These are phyloP conservation scores for Suillus ampliporus DNA, from an alignment of 768 basidiomycete genomes.

Conservation along the genomic window DNA sequence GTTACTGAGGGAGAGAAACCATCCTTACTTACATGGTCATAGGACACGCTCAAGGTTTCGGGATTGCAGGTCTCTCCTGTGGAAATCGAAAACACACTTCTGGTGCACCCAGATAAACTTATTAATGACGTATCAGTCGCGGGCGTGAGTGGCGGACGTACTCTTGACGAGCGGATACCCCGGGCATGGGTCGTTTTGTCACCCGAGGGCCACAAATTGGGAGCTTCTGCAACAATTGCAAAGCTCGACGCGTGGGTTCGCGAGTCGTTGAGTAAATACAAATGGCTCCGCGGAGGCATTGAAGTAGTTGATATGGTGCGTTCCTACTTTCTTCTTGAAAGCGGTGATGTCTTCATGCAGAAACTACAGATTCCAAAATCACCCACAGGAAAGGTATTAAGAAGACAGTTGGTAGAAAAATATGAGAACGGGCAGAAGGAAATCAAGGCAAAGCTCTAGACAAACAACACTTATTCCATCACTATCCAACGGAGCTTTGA, in stretches of 20 bases:
- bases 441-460: conserved; percentile 32
- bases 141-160: conserved; percentile 74
- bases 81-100: conserved; percentile 74
- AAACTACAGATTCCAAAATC: conserved; percentile 68
- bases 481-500: not conserved
- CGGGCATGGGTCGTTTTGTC: conserved; percentile 82
- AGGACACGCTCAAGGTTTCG: conserved; percentile 84
- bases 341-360: conserved; percentile 4
- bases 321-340: conserved; percentile 10
- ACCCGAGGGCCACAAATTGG: conserved; percentile 53
- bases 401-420: conserved; percentile 62
- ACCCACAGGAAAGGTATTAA: conserved; percentile 74
- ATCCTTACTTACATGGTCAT: not conserved
- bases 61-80: conserved; percentile 82
- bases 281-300: conserved; percentile 78
- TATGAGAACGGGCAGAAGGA: conserved; percentile 46
- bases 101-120: conserved; percentile 63
- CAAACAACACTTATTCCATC: not conserved
- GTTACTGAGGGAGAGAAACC: conserved; percentile 23
- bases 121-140: conserved; percentile 73
- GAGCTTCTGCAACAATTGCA: conserved; percentile 44
- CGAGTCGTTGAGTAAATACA: conserved; percentile 71
- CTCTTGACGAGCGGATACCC: conserved; percentile 74
- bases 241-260: conserved; percentile 66
- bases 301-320: conserved; percentile 66